Evolutionary conservation across 1,139 yeast species (phyloP).

Genomic region (Taphrina communis): DNA sequence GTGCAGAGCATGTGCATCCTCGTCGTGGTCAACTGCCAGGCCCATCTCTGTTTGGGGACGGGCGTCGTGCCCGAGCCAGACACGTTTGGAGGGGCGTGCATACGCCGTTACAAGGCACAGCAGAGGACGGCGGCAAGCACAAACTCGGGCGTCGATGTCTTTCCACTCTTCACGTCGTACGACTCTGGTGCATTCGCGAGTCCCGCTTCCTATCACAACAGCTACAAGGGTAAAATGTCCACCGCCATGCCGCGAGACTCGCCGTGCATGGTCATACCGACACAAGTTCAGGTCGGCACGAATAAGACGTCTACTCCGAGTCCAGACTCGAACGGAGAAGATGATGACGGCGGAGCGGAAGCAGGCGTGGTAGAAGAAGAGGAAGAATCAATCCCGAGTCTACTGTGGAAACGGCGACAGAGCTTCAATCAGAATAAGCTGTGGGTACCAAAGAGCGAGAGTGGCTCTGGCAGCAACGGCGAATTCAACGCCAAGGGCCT

Average conservation of each 20-base stretch:
- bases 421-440: constrained; percentile 21
- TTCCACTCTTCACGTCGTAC: constrained; percentile 24
- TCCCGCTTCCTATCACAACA: constrained; percentile 11
- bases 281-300: neutral
- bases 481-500: neutral
- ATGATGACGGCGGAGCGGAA: neutral
- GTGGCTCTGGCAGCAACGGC: neutral
- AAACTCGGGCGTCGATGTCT: constrained; percentile 10
- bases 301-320: neutral
- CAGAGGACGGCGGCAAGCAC: constrained; percentile 6
- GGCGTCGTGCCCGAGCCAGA: constrained; percentile 44
- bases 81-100: constrained; percentile 41
- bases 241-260: neutral
- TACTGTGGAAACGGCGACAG: constrained; percentile 28
- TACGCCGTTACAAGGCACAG: constrained; percentile 4
- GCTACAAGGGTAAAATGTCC: neutral
- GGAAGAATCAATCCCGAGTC: constrained; percentile 18
- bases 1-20: constrained; percentile 42
- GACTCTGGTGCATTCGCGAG: constrained; percentile 25
- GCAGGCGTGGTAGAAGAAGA: neutral
- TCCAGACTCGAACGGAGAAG: neutral
- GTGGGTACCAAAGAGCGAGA: constrained; percentile 9
- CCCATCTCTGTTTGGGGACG: constrained; percentile 41
- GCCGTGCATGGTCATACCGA: constrained; percentile 27
- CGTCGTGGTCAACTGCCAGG: constrained; percentile 41